Conservation (phyloP, 208 protist species). For the Jaenimonas drosophilae region DNA sequence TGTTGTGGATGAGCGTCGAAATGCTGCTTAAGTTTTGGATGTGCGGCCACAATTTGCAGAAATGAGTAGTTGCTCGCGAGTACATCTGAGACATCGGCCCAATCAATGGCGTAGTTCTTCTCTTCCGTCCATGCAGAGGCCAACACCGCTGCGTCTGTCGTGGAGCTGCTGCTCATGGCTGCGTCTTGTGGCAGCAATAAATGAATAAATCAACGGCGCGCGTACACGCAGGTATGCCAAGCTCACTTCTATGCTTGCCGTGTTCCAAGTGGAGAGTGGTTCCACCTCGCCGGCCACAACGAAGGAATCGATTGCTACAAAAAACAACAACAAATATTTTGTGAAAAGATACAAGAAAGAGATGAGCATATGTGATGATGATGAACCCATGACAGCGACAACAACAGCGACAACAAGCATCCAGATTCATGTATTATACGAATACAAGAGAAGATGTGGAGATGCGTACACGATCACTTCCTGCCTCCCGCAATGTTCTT, state of each 20-base stretch:
- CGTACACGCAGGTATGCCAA: too few species aligned
- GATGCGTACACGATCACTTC: too few species aligned
- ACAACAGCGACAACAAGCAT: too few species aligned
- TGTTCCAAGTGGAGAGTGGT: too few species aligned
- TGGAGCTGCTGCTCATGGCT: conserved; percentile 1
- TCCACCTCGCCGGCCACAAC: too few species aligned
- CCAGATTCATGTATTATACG: too few species aligned
- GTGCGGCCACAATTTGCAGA: conserved; percentile 45
- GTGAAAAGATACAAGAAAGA: not conserved
- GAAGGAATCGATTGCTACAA: too few species aligned
- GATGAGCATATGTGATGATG: not conserved
- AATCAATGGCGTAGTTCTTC: conserved; percentile 76
- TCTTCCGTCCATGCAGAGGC: conserved; percentile 51
- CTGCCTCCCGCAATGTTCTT: too few species aligned
- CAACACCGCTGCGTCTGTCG: conserved; percentile 8
- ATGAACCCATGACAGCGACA: too few species aligned
- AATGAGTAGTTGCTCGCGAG: conserved; percentile 69
- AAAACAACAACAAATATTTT: not conserved
- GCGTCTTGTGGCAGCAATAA: too few species aligned
- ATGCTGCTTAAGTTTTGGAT: conserved; percentile 32
- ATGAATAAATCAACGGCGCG: not conserved
- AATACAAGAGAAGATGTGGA: too few species aligned
- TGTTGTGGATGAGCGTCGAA: conserved; percentile 12
- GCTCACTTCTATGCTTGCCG: too few species aligned
- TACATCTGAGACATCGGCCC: conserved; percentile 43